These are phyloP conservation scores for Cyclotella cryptica DNA, from an alignment of 108 stramenopile species.

Conservation along the genomic window DNA sequence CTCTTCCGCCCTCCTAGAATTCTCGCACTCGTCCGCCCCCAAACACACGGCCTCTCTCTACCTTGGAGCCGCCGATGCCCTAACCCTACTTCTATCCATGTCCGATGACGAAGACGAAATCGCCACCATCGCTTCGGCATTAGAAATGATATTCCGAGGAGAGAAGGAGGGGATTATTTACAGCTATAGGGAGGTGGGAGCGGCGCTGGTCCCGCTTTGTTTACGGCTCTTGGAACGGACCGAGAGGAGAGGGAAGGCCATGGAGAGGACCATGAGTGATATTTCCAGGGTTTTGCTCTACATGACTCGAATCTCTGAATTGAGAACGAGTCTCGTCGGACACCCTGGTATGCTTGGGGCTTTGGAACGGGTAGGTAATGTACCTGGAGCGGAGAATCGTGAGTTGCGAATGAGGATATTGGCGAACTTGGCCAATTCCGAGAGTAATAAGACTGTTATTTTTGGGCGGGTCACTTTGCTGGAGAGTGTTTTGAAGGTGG, in stretches of 20 bases:
- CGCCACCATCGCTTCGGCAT: slow-evolving; percentile 68
- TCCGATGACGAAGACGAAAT: slow-evolving; percentile 77
- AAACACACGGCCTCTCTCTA: slow-evolving; percentile 72
- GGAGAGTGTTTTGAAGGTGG: slow-evolving; percentile 66
- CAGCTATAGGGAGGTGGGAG: slow-evolving; percentile 69
- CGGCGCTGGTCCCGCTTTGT: slow-evolving; percentile 63
- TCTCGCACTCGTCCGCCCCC: too few relatives aligned
- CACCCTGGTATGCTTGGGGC: slow-evolving; percentile 69
- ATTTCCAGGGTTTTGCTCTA: slow-evolving; percentile 70
- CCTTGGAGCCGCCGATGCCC: slow-evolving; percentile 69
- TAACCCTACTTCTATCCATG: slow-evolving; percentile 65
- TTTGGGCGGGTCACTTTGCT: slow-evolving; percentile 61
- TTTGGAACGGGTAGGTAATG: slow-evolving; percentile 52
- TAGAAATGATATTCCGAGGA: slow-evolving; percentile 84
- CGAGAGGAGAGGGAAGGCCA: slow-evolving; percentile 48
- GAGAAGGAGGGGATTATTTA: slow-evolving; percentile 57
- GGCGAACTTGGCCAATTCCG: slow-evolving; percentile 81
- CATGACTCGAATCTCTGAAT: slow-evolving; percentile 67
- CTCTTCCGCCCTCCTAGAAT: too few relatives aligned
- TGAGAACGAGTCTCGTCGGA: slow-evolving; percentile 58
- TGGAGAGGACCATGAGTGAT: slow-evolving; percentile 66
- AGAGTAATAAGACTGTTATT: slow-evolving; percentile 74
- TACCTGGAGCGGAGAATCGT: slow-evolving; percentile 66
- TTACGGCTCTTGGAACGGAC: slow-evolving; percentile 66
- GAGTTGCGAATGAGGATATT: slow-evolving; percentile 69